These are phyloP conservation scores for Malassezia sp. DNA, from an alignment of 1,284 basidiomycete genomes.

Conservation along the genomic window DNA sequence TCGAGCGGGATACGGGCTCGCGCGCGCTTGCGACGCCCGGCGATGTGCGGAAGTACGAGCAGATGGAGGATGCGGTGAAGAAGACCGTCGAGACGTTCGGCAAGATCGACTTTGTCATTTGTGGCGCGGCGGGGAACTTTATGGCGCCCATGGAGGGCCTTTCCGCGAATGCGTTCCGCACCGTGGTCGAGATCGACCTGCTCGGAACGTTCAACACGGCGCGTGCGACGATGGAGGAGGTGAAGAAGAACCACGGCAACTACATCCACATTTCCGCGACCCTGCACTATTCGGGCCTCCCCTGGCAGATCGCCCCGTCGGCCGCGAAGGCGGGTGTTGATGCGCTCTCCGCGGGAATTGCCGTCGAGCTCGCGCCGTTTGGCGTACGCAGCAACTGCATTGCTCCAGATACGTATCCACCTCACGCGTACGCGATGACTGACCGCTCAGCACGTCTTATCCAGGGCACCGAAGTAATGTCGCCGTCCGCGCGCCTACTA, in stretches of 20 bases:
- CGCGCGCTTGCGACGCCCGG: constrained; percentile 63
- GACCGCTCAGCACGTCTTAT: no score
- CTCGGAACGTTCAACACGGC: constrained; percentile 86
- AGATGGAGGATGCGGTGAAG: constrained; percentile 64
- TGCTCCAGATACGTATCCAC: no score
- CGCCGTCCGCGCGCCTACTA: no score
- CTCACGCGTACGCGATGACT: no score
- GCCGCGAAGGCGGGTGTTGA: constrained; percentile 92
- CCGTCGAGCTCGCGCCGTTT: constrained; percentile 82
- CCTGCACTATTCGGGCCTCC: constrained; percentile 75
- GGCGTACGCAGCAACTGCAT: constrained; percentile 90
- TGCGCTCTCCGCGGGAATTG: constrained; percentile 68
- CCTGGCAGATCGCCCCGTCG: constrained; percentile 81
- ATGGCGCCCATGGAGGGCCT: constrained; percentile 41
- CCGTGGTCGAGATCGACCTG: constrained; percentile 87
- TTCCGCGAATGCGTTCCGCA: constrained; percentile 56
- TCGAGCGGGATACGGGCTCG: constrained; percentile 59
- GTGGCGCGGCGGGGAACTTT: constrained; percentile 55
- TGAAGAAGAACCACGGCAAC: constrained; percentile 52
- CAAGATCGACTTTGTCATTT: constrained; percentile 85
- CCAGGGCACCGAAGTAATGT: constrained; percentile 69
- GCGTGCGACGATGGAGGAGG: constrained; percentile 36
- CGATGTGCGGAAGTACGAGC: constrained; percentile 69
- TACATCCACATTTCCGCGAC: constrained; percentile 88
- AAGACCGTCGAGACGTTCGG: constrained; percentile 67